phyloP scores from a whole-genome alignment of 2,329 filamentous ascomycete species.

The Nemania serpens region DNA sequence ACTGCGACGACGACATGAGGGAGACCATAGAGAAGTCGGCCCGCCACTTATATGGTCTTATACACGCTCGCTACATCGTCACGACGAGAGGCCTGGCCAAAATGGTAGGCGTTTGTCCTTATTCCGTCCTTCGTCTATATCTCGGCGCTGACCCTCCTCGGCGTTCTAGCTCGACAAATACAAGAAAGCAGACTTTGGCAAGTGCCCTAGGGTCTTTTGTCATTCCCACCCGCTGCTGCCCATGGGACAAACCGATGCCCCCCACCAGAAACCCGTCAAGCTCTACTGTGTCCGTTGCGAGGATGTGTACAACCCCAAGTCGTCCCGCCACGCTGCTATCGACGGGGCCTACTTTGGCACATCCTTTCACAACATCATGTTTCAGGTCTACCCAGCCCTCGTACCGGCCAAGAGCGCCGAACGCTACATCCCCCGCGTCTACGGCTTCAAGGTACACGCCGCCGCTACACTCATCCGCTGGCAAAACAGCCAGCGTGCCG shows the following conservation, averaged over 20 bases:
- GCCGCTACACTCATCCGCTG: conserved; percentile 85
- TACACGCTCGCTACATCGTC: conserved; percentile 95
- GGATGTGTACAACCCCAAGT: conserved; percentile 99
- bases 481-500: conserved; percentile 81
- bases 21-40: conserved; percentile 98
- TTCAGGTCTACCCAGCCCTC: conserved; percentile 94
- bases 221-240: conserved; percentile 90
- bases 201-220: conserved; percentile 96
- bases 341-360: conserved; percentile 98
- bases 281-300: conserved; percentile 97
- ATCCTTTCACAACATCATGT: conserved; percentile 98
- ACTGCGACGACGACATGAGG: conserved; percentile 97
- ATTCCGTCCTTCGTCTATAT: background rate
- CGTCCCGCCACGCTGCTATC: conserved; percentile 87
- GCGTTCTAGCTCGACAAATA: conserved; percentile 86
- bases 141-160: conserved; percentile 17
- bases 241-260: conserved; percentile 89
- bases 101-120: conserved; percentile 69
- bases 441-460: conserved; percentile 94
- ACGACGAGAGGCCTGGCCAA: conserved; percentile 92
- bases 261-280: conserved; percentile 88
- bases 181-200: conserved; percentile 97
- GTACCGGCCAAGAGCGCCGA: conserved; percentile 84
- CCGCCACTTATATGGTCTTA: conserved; percentile 90
- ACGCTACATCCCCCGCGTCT: conserved; percentile 87